Base-by-base conservation (phyloP, 2,329 filamentous ascomycete species). In the Ceratocystis cubensis region DNA sequence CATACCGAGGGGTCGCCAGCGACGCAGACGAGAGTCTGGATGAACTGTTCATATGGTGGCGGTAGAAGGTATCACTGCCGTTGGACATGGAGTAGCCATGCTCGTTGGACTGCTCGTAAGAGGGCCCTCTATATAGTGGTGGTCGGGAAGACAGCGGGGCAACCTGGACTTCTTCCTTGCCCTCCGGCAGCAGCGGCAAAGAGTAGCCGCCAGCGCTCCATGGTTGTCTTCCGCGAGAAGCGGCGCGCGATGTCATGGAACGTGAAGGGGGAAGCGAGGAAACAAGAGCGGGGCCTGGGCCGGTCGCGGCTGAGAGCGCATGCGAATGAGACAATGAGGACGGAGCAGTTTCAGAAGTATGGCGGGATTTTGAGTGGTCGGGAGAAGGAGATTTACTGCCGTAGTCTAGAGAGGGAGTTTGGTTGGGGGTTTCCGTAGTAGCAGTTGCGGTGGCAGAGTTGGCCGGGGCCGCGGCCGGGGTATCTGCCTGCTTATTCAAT, bases 181-280 rank as follows among this genome's bases (percentile, higher is more conserved):
- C 73, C 61, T 79, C 76, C 65, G 76, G 69, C 13, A 76, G 74
- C 56, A 77, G 72, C 3, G 79, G 77, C 25, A 82, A 73, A 28
- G 78, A 78, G 69, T 80, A 82, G 53, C 79, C 80, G 44, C 76
- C 77, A 20, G 77, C 80, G 68, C 80, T 78, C 81, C 81, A 83
- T 64, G 80, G 80, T 72, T 76, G 63, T 65, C 67, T 59, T 69
- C 25, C 72, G 66, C 65, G 71, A 70, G 6, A 73, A 71, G 50
- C 75, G 73, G 68, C 74, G 73, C 65, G 57, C 20, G 57, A 53
- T 30, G 63, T 37, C 28, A 65, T 53, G 57, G 66, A 44, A 44
- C 63, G 66, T 7, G 65, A 20, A 44, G 67, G 65, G 15, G 64
- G 56, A 15, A 59, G 37, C 45, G 64, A 22, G 5, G 53, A 41